Evolutionary conservation across 2,329 filamentous ascomycete genomes (phyloP).

Genomic region (Harringtonia aguacate): DNA sequence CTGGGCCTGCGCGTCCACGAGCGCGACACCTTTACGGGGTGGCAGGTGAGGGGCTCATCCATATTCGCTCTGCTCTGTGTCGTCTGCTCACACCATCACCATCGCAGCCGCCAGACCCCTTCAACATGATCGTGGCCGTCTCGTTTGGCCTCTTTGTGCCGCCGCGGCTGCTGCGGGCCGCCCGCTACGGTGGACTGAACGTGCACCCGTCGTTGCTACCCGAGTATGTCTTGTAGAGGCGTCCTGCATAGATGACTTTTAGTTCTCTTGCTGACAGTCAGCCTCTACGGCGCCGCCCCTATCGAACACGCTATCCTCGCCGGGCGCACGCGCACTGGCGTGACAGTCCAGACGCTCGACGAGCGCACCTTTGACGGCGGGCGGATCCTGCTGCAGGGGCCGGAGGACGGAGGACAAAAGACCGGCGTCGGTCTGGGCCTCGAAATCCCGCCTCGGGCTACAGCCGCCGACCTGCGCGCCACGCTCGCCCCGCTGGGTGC

Average conservation of each 20-base stretch:
- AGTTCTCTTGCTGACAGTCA: conserved; percentile 25
- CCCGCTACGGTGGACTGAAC: conserved; percentile 81
- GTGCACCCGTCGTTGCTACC: conserved; percentile 87
- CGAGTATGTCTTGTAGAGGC: no score
- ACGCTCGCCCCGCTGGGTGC: conserved; percentile 56
- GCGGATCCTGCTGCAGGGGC: conserved; percentile 59
- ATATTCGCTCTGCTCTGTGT: not conserved
- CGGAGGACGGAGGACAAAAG: conserved; percentile 17
- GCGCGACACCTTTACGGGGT: conserved; percentile 71
- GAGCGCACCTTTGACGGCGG: conserved; percentile 69
- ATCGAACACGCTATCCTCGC: conserved; percentile 73
- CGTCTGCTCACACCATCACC: conserved; percentile 10
- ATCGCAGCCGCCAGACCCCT: conserved; percentile 20
- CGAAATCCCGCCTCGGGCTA: conserved; percentile 28
- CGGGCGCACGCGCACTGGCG: conserved; percentile 50
- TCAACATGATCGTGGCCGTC: conserved; percentile 80
- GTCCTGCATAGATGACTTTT: not conserved
- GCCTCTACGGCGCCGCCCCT: conserved; percentile 76
- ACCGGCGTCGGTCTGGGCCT: conserved; percentile 40
- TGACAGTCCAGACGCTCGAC: conserved; percentile 82
- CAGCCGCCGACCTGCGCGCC: conserved; percentile 34
- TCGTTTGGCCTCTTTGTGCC: conserved; percentile 92
- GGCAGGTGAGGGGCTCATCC: conserved; percentile 46
- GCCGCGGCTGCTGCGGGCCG: conserved; percentile 54
- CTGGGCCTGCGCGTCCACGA: conserved; percentile 61